Conservation (phyloP, 2,329 filamentous ascomycete genomes). For the Colletotrichum sp. region DNA sequence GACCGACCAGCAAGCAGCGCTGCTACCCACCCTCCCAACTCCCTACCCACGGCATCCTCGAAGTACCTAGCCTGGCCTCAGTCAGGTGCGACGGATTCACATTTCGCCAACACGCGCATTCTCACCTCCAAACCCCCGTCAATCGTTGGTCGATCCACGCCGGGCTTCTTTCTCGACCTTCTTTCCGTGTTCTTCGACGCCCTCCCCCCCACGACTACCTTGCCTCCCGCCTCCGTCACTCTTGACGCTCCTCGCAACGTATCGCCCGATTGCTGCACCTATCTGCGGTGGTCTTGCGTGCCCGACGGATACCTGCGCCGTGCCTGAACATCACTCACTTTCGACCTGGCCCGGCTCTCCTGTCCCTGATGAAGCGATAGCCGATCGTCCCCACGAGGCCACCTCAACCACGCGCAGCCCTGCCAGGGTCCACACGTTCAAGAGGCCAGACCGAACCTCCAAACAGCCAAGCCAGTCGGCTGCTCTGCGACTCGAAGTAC, state of each 20-base stretch:
- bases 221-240: neutral
- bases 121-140: neutral
- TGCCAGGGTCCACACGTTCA: slow-evolving; percentile 18
- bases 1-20: neutral
- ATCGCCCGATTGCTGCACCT: neutral
- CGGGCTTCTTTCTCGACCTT: neutral
- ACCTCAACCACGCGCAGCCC: slow-evolving; percentile 16
- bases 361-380: slow-evolving; percentile 22
- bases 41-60: neutral
- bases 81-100: neutral
- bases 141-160: neutral
- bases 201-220: neutral
- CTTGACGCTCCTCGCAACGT: neutral
- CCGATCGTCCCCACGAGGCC: slow-evolving; percentile 20
- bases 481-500: neutral
- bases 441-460: neutral
- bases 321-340: neutral
- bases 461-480: neutral
- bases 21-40: neutral
- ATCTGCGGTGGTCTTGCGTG: neutral
- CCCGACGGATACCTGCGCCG: neutral
- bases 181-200: neutral
- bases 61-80: neutral
- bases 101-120: neutral
- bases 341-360: neutral